Conservation (phyloP, 2,329 filamentous ascomycete genomes). For the Cladophialophora carrionii region DNA sequence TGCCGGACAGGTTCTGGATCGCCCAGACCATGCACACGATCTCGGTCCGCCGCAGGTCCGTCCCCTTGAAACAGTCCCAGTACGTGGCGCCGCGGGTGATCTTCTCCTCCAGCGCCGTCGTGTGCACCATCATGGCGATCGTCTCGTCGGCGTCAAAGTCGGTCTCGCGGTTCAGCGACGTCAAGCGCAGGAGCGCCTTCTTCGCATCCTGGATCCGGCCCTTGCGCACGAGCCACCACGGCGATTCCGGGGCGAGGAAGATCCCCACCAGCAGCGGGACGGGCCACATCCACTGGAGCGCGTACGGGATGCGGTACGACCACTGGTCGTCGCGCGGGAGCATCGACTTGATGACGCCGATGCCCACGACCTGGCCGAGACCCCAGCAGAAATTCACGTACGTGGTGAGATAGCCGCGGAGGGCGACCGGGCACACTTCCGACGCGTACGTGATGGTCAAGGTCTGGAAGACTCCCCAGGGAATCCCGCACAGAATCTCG, state of each 20-base stretch:
- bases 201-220: conserved; percentile 54
- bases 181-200: conserved; percentile 50
- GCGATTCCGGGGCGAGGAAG: conserved; percentile 55
- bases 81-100: conserved; percentile 74
- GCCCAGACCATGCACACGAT: conserved; percentile 68
- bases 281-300: conserved; percentile 59
- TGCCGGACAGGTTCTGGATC: conserved; percentile 66
- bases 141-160: conserved; percentile 82
- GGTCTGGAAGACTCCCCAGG: conserved; percentile 58
- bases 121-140: conserved; percentile 90
- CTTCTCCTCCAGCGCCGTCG: conserved; percentile 75
- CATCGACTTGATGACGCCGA: conserved; percentile 57
- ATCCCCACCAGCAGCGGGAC: conserved; percentile 54
- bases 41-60: conserved; percentile 76
- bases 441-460: conserved; percentile 53
- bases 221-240: conserved; percentile 57
- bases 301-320: conserved; percentile 58
- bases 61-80: conserved; percentile 80
- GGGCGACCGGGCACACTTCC: conserved; percentile 52
- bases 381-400: conserved; percentile 47
- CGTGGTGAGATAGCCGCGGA: conserved; percentile 52
- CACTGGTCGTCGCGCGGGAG: conserved; percentile 52
- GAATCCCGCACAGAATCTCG: conserved; percentile 55
- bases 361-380: conserved; percentile 56
- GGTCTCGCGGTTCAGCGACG: conserved; percentile 57